phyloP scores from a whole-genome alignment of 306 rosid species.

The Luffa aegyptiaca region DNA sequence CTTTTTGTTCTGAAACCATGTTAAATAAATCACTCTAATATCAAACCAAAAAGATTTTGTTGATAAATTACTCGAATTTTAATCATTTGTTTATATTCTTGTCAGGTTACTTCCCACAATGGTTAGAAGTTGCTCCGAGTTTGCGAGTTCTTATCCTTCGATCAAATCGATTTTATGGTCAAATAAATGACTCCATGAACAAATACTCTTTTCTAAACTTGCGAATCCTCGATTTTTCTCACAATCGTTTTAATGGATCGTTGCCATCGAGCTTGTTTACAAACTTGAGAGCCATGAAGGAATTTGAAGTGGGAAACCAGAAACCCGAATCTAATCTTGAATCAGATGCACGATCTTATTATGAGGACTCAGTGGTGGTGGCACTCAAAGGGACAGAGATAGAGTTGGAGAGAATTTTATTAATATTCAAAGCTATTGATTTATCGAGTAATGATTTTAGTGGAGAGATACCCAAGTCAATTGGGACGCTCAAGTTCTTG shows the following conservation, averaged over 20 bases:
- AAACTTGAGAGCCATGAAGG: constrained; percentile 22
- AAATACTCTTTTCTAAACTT: constrained; percentile 7
- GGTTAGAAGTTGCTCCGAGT: too few relatives aligned
- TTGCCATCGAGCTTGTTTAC: constrained; percentile 16
- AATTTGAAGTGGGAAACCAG: too few relatives aligned
- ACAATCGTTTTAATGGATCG: constrained; percentile 19
- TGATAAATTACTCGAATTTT: too few relatives aligned
- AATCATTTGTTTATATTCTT: too few relatives aligned
- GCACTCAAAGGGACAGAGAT: background rate
- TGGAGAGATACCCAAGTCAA: constrained; percentile 14
- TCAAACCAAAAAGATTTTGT: too few relatives aligned
- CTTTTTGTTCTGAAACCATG: too few relatives aligned
- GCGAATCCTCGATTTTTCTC: constrained; percentile 22
- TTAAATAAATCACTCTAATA: too few relatives aligned
- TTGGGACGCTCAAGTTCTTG: constrained; percentile 21
- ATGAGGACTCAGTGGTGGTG: constrained; percentile 3
- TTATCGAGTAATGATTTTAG: too few relatives aligned
- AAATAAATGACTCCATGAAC: background rate
- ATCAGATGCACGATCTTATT: background rate
- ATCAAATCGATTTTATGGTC: too few relatives aligned
- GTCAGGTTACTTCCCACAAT: too few relatives aligned
- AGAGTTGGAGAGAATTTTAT: constrained; percentile 1
- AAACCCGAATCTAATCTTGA: too few relatives aligned
- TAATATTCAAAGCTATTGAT: constrained; percentile 19
- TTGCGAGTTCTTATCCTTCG: too few relatives aligned